Base-by-base conservation (phyloP, 495 filamentous ascomycete genomes). In the Aspergillus saccharolyticus region DNA sequence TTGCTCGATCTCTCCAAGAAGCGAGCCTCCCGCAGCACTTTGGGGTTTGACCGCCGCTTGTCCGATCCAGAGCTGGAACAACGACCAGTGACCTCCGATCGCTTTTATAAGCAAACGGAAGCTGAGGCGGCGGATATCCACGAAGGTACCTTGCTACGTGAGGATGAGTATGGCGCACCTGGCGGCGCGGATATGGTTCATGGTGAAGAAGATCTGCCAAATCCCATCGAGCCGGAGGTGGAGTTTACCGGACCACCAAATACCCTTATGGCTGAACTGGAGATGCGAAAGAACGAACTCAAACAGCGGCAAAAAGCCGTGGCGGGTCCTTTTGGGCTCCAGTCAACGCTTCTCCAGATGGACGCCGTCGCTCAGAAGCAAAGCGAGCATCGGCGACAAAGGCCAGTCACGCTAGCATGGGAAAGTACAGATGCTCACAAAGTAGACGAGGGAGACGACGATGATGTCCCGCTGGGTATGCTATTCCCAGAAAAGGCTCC, bases 331-430 rank as follows among this genome's bases (percentile, higher is more conserved):
- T 83, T 86, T 44, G 91, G 91, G 5, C 83, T 95, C 74, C 89
- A 89, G 44, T 86, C 87, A n/a, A 97, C 95, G 0, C 79, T 98
- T 2, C 79, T 98, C 1, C 83, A 98, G 66, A 79, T 97, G 46
- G 93, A 98, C 62, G 89, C 90, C 4, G 91, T 96, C 22, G 90
- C 89, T 43, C 88, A 97, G 74, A 80, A 92, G 51, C 86, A 95
- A 66, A 88, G 86, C 64, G 84, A 88, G 47, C 75, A 86, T 28
- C 80, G 94, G 46, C 80, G 86, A 55, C 78, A 83, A 47, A 87
- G 89, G 66, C 86, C 84, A 44, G 83, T 95, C 1, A 86, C 88
- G 54, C 79, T 98, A 12, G 94, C 95, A 5, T 98, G 95, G 94
- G 91, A 97, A 69, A 84, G 87, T 55, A 82, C 84, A 7, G 70